Evolutionary conservation across 805 yeast genomes (phyloP), one percentile per base, ranked within the genome.

Genomic region (Candida fluviatilis): DNA sequence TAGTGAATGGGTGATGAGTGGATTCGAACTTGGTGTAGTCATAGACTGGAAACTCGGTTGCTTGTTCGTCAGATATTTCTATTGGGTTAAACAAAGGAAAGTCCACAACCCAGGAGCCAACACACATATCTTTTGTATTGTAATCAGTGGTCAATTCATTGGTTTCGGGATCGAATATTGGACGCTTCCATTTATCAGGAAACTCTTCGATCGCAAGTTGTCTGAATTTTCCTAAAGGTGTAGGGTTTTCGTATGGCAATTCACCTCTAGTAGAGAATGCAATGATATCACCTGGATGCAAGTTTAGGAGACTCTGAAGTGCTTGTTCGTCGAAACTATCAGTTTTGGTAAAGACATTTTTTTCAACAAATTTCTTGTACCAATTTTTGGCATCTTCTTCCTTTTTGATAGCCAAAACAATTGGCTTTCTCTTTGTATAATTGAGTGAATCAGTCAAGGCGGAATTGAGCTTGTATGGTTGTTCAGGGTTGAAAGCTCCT

Each of bases 1-100:
- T 93, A 0, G 99, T 93, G 64, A 93, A 93, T 4, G 99, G 99
- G 57, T 93, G 99, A 55, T 93, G 99, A 0, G 97, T 90, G 0
- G 98, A 76, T 28, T 73, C 78, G 35, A 69, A 71, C 7, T 55
- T 49, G 1, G 49, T 38, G 27, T 45, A 55, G 50, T 78, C 74
- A 54, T 88, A 91, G 1, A 35, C 46, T 2, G 97, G 96, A 49
- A 76, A 87, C 2, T 59, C 70, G 5, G 40, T 50, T 1, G 36
- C 45, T 2, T 38, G 21, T 2, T 34, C 47, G 3, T 47, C 50
- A 1, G 43, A 34, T 1, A 49, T 34, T 45, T 82, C 90, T 4
- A 62, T 54, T 0, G 99, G 99, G 41, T 82, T 82, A 60, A 93
- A 93, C 10, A 93, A 66, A 1, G 99, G 99, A 65, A 93, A 93